phyloP scores from a whole-genome alignment of 2,329 filamentous ascomycete genomes.

The Fusarium albosuccineum region DNA sequence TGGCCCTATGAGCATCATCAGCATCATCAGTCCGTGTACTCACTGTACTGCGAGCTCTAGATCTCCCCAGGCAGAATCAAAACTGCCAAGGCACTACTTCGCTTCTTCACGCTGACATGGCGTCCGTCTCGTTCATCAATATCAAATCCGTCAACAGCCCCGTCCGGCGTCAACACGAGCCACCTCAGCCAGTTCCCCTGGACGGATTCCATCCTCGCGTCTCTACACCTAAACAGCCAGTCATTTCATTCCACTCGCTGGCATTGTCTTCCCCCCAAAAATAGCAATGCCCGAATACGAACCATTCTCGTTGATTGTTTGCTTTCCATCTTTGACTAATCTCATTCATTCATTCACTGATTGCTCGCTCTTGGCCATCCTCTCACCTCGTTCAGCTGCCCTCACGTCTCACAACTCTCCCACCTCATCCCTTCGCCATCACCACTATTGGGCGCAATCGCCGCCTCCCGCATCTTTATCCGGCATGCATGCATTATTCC shows the following conservation, averaged over 20 bases:
- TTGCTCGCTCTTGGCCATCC: conserved; percentile 2
- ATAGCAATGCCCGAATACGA: conserved; percentile 5
- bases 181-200: not conserved
- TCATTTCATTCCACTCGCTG: conserved; percentile 1
- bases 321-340: not conserved
- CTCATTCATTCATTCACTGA: not conserved
- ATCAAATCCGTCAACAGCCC: conserved; percentile 1
- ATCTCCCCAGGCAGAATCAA: no score
- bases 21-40: no score
- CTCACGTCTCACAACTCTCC: conserved; percentile 1
- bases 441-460: not conserved
- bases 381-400: not conserved
- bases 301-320: conserved; percentile 4
- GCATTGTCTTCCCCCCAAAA: not conserved
- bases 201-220: not conserved
- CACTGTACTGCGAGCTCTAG: no score
- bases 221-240: not conserved
- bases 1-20: no score
- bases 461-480: not conserved
- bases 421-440: not conserved
- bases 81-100: no score
- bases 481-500: not conserved
- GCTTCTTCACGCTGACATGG: no score
- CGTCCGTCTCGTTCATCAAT: not conserved
- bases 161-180: not conserved